These are phyloP conservation scores for Apiospora koreana DNA, from an alignment of 2,329 filamentous ascomycete genomes.

Conservation along the genomic window DNA sequence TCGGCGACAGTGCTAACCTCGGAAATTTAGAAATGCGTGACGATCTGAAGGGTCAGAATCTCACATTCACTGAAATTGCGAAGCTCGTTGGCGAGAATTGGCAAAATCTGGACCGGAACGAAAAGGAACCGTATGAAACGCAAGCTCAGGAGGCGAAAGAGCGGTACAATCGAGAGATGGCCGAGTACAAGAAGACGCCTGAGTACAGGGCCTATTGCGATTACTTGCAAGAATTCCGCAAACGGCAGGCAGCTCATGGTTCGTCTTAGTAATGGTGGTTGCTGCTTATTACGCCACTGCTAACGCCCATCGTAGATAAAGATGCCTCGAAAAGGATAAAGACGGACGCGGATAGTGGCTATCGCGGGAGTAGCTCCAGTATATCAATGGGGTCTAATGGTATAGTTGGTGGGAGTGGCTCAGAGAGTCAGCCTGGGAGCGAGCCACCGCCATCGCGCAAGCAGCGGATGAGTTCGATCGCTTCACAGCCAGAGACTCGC, in stretches of 20 bases:
- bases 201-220: slow-evolving; percentile 68
- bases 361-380: slow-evolving; percentile 42
- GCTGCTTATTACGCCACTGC: not conserved
- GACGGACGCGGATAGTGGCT: slow-evolving; percentile 39
- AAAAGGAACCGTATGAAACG: slow-evolving; percentile 73
- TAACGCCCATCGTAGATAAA: slow-evolving; percentile 37
- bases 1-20: not conserved
- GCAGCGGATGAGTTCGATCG: slow-evolving; percentile 49
- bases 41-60: slow-evolving; percentile 71
- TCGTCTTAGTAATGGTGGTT: not conserved
- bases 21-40: slow-evolving; percentile 70
- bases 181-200: slow-evolving; percentile 75
- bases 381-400: slow-evolving; percentile 42
- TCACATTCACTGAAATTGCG: slow-evolving; percentile 82
- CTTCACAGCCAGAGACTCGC: slow-evolving; percentile 47
- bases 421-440: slow-evolving; percentile 48
- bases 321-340: slow-evolving; percentile 53
- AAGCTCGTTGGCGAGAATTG: slow-evolving; percentile 81
- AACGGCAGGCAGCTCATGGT: slow-evolving; percentile 62
- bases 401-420: slow-evolving; percentile 43
- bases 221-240: slow-evolving; percentile 78
- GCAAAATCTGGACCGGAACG: slow-evolving; percentile 67
- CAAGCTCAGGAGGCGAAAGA: slow-evolving; percentile 75
- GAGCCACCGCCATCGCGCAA: slow-evolving; percentile 49
- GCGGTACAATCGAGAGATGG: slow-evolving; percentile 71